Percentiles rank a stretch among this genome's conserved stretches.
Evolutionary conservation across 2,329 filamentous ascomycete genomes (phyloP).

Genomic region (Cadophora sp.): DNA sequence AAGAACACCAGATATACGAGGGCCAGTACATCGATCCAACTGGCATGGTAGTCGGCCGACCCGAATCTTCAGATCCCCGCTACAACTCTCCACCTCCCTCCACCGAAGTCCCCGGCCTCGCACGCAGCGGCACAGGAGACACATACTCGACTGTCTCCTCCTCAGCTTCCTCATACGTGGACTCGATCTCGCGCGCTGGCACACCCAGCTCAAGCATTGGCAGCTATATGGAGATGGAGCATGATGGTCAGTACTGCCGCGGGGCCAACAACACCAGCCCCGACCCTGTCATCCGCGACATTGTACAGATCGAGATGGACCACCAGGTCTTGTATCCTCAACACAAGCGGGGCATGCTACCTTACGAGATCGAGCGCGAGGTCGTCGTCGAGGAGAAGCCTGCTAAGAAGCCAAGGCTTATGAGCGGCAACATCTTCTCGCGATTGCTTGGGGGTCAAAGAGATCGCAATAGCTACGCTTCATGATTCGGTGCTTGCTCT

Average conservation of each 20-base stretch:
- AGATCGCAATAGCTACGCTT: constrained; percentile 3
- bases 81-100: constrained; percentile 46
- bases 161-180: constrained; percentile 44
- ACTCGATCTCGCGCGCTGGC: constrained; percentile 39
- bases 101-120: constrained; percentile 45
- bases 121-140: constrained; percentile 43
- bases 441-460: constrained; percentile 9
- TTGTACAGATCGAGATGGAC: constrained; percentile 37
- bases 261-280: constrained; percentile 16
- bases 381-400: constrained; percentile 34
- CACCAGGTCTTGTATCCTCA: constrained; percentile 29
- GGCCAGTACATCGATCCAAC: constrained; percentile 32
- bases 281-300: constrained; percentile 32
- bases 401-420: constrained; percentile 39
- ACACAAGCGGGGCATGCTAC: constrained; percentile 38
- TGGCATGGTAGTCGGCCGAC: constrained; percentile 17
- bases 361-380: constrained; percentile 43
- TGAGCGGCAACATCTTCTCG: constrained; percentile 27
- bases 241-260: constrained; percentile 23
- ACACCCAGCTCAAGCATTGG: constrained; percentile 46
- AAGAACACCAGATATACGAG: constrained; percentile 29
- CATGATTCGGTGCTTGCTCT: too few relatives aligned
- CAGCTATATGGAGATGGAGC: constrained; percentile 39
- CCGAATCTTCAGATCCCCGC: constrained; percentile 14
- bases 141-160: constrained; percentile 41